A percentile compares a stretch with the other conserved stretches of the same genome.
Evolutionary conservation across 164 flowering plant species (phyloP).

Genomic region (Akebia trifoliata): DNA sequence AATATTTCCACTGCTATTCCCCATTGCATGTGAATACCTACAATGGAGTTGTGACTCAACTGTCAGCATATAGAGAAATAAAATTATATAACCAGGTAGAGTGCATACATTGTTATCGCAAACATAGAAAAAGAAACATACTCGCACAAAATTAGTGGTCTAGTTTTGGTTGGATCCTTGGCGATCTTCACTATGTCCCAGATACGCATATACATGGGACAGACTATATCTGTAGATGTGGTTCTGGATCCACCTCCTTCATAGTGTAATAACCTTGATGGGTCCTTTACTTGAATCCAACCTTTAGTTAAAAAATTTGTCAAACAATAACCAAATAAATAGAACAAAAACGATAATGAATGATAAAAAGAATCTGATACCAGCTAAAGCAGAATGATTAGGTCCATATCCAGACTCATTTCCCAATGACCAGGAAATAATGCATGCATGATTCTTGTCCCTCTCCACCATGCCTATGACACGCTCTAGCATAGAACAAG

Average conservation of each 20-base stretch:
- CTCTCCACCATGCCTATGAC: constrained; percentile 97
- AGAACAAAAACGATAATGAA: not conserved
- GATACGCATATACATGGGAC: constrained; percentile 98
- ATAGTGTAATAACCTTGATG: constrained; percentile 80
- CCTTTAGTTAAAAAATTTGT: constrained; percentile 37
- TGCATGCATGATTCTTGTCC: constrained; percentile 96
- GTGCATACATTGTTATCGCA: not conserved
- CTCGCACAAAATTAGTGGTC: constrained; percentile 99
- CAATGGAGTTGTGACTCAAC: not conserved
- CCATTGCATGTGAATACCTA: constrained; percentile 99
- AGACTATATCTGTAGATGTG: constrained; percentile 84
- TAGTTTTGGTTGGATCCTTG: constrained; percentile 67
- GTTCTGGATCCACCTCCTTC: constrained; percentile 99
- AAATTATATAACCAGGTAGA: not conserved
- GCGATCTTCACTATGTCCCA: constrained; percentile 92
- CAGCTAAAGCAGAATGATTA: constrained; percentile 85
- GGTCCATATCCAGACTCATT: constrained; percentile 95
- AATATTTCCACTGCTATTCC: constrained; percentile 88
- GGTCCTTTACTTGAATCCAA: constrained; percentile 82
- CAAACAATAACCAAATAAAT: not conserved
- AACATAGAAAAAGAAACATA: constrained; percentile 30
- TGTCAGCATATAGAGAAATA: constrained; percentile 1
- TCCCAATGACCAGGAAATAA: constrained; percentile 90
- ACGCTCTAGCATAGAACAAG: constrained; percentile 82
- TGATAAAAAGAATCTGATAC: constrained; percentile 27